Conservation (phyloP, 305 asterid genomes). For the Ruellia speciosa region DNA sequence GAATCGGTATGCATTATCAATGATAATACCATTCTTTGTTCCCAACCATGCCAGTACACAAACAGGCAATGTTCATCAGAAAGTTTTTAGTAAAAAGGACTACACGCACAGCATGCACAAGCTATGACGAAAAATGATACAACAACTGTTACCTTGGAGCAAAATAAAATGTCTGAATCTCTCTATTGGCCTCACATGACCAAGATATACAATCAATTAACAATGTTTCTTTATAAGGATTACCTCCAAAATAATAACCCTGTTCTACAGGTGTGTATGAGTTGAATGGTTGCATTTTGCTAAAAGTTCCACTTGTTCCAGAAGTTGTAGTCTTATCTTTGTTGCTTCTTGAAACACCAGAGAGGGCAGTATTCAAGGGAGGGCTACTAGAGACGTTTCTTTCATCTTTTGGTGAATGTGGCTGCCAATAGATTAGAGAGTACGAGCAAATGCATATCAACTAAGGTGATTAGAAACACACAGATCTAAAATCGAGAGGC, state of each 20-base stretch:
- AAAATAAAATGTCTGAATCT: too few species aligned
- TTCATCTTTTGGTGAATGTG: slow-evolving; percentile 75
- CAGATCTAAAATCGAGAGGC: slow-evolving; percentile 18
- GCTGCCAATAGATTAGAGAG: slow-evolving; percentile 44
- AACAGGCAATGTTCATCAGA: too few species aligned
- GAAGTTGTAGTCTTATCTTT: slow-evolving; percentile 54
- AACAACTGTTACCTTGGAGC: too few species aligned
- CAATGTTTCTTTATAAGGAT: neutral
- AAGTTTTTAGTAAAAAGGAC: too few species aligned
- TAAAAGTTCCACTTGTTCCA: slow-evolving; percentile 49
- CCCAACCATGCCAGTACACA: too few species aligned
- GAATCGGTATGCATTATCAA: too few species aligned
- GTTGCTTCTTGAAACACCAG: slow-evolving; percentile 52
- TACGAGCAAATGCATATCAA: slow-evolving; percentile 12
- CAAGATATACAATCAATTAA: too few species aligned
- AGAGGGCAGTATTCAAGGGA: slow-evolving; percentile 54
- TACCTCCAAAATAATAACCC: slow-evolving; percentile 76
- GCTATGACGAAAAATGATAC: too few species aligned
- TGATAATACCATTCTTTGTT: too few species aligned
- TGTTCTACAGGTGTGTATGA: slow-evolving; percentile 65
- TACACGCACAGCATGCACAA: too few species aligned
- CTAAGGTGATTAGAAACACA: slow-evolving; percentile 26
- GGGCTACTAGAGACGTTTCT: slow-evolving; percentile 63
- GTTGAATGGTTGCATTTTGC: slow-evolving; percentile 43
- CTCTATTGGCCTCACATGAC: too few species aligned